Evolutionary conservation across 2,329 filamentous ascomycete species (phyloP).

Genomic region (Trichophaea hybrida): DNA sequence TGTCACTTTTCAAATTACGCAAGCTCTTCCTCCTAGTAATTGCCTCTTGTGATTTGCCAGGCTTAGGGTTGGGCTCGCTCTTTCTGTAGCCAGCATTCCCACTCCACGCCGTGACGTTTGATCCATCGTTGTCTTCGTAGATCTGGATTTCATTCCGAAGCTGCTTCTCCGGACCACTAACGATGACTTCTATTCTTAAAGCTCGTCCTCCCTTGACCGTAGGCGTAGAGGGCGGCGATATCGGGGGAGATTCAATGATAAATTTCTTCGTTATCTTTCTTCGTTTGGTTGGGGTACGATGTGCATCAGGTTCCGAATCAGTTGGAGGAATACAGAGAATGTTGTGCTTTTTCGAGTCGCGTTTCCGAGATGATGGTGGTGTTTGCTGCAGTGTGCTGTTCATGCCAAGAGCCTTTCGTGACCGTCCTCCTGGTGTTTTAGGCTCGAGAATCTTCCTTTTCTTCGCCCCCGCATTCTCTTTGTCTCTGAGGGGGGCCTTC

Average conservation of each 20-base stretch:
- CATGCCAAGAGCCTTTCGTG: neutral
- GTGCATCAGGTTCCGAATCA: neutral
- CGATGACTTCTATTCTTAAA: neutral
- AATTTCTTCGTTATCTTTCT: neutral
- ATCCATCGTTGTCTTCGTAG: neutral
- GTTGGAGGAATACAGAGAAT: neutral
- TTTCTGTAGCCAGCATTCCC: neutral
- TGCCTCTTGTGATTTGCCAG: neutral
- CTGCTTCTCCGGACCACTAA: neutral
- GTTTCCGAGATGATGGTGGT: neutral
- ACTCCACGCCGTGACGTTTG: neutral
- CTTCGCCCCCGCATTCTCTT: neutral
- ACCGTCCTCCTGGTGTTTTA: neutral
- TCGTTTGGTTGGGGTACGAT: neutral
- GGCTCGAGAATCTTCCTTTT: neutral
- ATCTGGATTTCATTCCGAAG: neutral
- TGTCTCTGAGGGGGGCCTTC: neutral
- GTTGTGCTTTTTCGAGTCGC: neutral
- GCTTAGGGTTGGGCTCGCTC: neutral
- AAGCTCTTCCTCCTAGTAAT: neutral
- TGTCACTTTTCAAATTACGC: neutral
- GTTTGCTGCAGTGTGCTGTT: neutral
- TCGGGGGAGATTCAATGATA: neutral
- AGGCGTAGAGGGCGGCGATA: neutral
- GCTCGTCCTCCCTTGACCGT: neutral